Evolutionary conservation across 2,329 filamentous ascomycete species (phyloP).

Genomic region (Neospermospora avenae): DNA sequence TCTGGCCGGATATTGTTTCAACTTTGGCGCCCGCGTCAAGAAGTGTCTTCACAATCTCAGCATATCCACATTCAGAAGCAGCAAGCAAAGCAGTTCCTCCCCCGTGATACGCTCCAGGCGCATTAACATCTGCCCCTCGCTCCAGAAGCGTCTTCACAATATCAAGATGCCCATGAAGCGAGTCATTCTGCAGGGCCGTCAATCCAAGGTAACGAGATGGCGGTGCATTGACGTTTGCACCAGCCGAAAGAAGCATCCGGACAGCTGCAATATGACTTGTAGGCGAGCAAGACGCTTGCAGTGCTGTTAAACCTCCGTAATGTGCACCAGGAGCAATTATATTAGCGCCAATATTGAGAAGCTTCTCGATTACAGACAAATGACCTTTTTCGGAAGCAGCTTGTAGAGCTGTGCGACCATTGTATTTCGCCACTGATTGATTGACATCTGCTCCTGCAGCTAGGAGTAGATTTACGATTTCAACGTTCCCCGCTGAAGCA

Average conservation of each 20-base stretch:
- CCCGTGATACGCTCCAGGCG: neutral
- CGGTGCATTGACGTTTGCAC: neutral
- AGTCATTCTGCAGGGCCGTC: neutral
- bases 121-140: neutral
- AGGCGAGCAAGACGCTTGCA: neutral
- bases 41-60: neutral
- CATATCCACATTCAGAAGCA: neutral
- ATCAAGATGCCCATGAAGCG: neutral
- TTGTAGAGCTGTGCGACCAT: neutral
- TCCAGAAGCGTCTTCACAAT: neutral
- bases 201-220: neutral
- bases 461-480: neutral
- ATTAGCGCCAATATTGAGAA: neutral
- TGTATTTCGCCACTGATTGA: neutral
- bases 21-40: neutral
- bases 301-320: neutral
- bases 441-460: neutral
- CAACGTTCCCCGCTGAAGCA: neutral
- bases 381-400: neutral
- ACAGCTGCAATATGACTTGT: neutral
- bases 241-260: neutral
- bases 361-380: neutral
- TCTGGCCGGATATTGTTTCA: neutral
- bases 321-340: neutral
- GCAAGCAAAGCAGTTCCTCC: constrained; percentile 1